Evolutionary conservation across 2,329 filamentous ascomycete species (phyloP).

Genomic region (Diplodia mutila): DNA sequence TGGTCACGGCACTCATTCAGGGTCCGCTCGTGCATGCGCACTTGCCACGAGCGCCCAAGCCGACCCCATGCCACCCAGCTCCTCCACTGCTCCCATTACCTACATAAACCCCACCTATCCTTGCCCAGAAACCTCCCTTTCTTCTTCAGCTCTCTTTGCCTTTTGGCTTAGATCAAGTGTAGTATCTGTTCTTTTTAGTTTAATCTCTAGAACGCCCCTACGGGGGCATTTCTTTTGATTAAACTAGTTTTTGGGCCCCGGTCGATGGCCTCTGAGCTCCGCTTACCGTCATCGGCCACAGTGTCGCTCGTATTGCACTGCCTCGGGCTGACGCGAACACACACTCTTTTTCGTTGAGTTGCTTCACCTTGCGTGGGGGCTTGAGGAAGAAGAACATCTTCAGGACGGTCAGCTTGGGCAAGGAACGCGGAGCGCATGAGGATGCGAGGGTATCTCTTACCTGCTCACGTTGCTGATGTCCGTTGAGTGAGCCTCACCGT

Average conservation of each 20-base stretch:
- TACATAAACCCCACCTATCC: background rate
- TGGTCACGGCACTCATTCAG: background rate
- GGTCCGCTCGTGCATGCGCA: background rate
- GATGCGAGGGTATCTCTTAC: no score
- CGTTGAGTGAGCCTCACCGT: no score
- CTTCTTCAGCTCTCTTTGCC: slow-evolving; percentile 15
- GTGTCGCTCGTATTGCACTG: slow-evolving; percentile 80
- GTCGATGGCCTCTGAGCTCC: slow-evolving; percentile 68
- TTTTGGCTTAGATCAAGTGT: slow-evolving; percentile 23
- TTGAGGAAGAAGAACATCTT: background rate
- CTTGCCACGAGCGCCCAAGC: background rate
- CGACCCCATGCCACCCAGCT: background rate
- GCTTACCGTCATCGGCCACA: slow-evolving; percentile 65
- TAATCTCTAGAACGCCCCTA: slow-evolving; percentile 12
- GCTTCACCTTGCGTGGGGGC: slow-evolving; percentile 4
- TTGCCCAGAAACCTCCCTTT: background rate
- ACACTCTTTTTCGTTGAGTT: slow-evolving; percentile 11
- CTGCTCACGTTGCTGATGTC: no score
- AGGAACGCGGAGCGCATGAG: background rate
- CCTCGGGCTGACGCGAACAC: slow-evolving; percentile 69
- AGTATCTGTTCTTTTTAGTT: slow-evolving; percentile 23
- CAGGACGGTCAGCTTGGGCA: no score
- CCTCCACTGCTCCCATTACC: background rate
- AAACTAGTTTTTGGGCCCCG: slow-evolving; percentile 64
- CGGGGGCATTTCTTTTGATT: slow-evolving; percentile 7